phyloP scores from a whole-genome alignment of 2,329 filamentous ascomycete genomes.

The Beauveria rudraprayagi region DNA sequence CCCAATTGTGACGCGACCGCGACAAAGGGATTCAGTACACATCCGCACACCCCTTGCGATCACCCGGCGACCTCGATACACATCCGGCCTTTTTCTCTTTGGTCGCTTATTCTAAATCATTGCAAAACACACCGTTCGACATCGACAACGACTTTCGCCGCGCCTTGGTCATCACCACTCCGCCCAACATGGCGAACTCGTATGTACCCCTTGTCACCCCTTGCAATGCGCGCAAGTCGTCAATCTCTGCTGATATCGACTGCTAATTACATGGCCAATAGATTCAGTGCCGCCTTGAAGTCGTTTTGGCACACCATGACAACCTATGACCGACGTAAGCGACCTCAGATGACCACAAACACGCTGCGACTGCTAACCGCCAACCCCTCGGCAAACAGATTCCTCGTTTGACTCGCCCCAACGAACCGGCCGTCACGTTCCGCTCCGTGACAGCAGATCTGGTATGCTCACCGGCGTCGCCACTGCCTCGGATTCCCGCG shows the following conservation, averaged over 20 bases:
- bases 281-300: constrained; percentile 66
- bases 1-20: constrained; percentile 11
- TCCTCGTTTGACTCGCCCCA: constrained; percentile 90
- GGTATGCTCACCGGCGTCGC: constrained; percentile 79
- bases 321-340: constrained; percentile 60
- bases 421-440: constrained; percentile 82
- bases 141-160: neutral
- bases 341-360: neutral
- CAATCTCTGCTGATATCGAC: neutral
- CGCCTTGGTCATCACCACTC: neutral
- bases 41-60: neutral
- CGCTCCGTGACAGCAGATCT: constrained; percentile 73
- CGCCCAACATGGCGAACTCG: constrained; percentile 11
- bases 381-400: constrained; percentile 46
- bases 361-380: constrained; percentile 12
- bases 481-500: constrained; percentile 80
- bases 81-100: neutral
- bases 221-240: neutral
- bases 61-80: neutral
- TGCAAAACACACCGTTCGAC: neutral
- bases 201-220: neutral
- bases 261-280: constrained; percentile 22
- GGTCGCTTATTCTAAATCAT: neutral
- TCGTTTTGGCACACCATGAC: constrained; percentile 93
- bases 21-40: constrained; percentile 2